Evolutionary conservation across 2,329 filamentous ascomycete species (phyloP).

Genomic region (Colletotrichum lindemuthianum): DNA sequence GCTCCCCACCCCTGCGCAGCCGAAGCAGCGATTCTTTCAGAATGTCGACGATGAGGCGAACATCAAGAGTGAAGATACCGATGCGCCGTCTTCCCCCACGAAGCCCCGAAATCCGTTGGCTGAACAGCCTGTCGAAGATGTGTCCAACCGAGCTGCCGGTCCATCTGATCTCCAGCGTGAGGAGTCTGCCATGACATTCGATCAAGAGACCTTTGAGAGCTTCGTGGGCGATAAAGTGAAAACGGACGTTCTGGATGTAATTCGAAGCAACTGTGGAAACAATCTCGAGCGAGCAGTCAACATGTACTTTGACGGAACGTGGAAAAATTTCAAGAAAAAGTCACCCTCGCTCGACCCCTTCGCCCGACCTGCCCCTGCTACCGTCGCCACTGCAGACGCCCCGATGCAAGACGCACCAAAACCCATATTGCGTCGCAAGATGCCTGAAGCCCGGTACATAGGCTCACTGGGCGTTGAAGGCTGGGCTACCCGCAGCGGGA

Average conservation of each 20-base stretch:
- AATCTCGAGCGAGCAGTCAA: conserved; percentile 72
- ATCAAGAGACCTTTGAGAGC: conserved; percentile 66
- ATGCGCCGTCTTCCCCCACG: conserved; percentile 29
- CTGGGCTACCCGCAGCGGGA: conserved; percentile 90
- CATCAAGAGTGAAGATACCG: conserved; percentile 34
- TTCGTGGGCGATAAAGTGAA: conserved; percentile 68
- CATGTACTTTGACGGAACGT: conserved; percentile 77
- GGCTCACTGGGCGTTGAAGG: conserved; percentile 91
- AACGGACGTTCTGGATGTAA: conserved; percentile 56
- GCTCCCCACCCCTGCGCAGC: conserved; percentile 29
- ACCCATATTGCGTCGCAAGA: conserved; percentile 38
- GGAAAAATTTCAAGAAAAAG: conserved; percentile 60
- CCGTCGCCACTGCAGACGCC: neutral
- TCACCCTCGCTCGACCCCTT: conserved; percentile 16
- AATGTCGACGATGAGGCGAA: conserved; percentile 46
- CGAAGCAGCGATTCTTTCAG: conserved; percentile 50
- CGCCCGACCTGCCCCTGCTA: neutral
- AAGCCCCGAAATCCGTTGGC: conserved; percentile 36
- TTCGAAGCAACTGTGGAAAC: conserved; percentile 65
- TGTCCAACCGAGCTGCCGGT: conserved; percentile 30
- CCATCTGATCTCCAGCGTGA: conserved; percentile 37
- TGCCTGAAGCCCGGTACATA: conserved; percentile 73
- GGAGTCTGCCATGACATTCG: conserved; percentile 56
- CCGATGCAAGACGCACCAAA: conserved; percentile 17
- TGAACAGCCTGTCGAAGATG: conserved; percentile 38